These are phyloP conservation scores for Endotrypanum monterogeii DNA, from an alignment of 208 protist genomes.

Conservation along the genomic window DNA sequence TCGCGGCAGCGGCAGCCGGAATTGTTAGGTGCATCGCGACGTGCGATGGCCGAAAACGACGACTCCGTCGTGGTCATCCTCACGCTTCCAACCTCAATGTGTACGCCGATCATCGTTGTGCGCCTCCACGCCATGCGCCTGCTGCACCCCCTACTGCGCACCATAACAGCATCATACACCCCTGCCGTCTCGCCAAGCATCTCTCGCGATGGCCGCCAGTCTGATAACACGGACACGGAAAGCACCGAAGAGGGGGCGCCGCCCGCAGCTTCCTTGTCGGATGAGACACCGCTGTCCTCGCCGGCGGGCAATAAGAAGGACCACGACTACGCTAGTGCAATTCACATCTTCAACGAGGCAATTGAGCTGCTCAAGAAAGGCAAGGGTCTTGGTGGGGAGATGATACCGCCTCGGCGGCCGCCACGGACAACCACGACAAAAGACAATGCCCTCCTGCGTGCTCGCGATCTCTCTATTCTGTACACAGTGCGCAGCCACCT, in stretches of 20 bases:
- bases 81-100: slow-evolving; percentile 25
- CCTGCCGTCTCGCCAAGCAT: neutral
- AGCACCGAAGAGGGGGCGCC: slow-evolving; percentile 8
- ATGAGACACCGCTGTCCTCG: neutral
- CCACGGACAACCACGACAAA: neutral
- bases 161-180: slow-evolving; percentile 10
- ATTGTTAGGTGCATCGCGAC: neutral
- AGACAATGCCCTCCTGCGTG: neutral
- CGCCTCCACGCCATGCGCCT: slow-evolving; percentile 28
- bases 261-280: slow-evolving; percentile 4
- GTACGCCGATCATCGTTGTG: slow-evolving; percentile 22
- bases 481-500: slow-evolving; percentile 36
- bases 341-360: slow-evolving; percentile 18
- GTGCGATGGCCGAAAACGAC: slow-evolving; percentile 5
- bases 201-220: neutral
- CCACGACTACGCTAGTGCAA: slow-evolving; percentile 12
- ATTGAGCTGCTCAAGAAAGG: slow-evolving; percentile 6
- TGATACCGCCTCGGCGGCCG: neutral
- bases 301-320: neutral
- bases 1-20: neutral
- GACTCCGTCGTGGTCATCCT: slow-evolving; percentile 24
- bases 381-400: no score
- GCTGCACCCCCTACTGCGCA: slow-evolving; percentile 31
- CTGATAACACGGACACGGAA: slow-evolving; percentile 12
- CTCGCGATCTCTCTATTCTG: slow-evolving; percentile 30